phyloP scores from a whole-genome alignment of 495 filamentous ascomycete species.

The Penicillium antarcticum region DNA sequence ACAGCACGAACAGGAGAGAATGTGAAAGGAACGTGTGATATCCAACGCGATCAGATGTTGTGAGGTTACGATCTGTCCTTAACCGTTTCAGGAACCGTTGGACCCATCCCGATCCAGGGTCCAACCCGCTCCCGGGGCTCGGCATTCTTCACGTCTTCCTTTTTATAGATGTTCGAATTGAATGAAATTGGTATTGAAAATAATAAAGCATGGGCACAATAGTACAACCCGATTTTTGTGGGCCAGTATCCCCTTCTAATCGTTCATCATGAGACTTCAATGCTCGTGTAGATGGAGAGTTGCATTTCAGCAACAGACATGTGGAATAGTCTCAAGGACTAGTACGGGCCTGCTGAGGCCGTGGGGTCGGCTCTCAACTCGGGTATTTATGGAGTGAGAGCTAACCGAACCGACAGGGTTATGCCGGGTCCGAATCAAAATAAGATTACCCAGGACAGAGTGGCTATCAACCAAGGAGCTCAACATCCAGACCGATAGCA shows the following conservation, averaged over 20 bases:
- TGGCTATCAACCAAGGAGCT: constrained; percentile 67
- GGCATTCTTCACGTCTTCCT: not conserved
- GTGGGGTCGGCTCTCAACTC: not conserved
- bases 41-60: too few species aligned
- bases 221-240: not conserved
- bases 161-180: not conserved
- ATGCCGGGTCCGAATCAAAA: not conserved
- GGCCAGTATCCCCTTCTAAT: not conserved
- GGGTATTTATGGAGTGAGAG: not conserved
- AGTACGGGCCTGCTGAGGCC: not conserved
- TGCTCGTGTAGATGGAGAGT: constrained; percentile 1
- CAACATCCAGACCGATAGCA: constrained; percentile 95
- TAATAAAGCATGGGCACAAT: not conserved
- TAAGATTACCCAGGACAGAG: not conserved
- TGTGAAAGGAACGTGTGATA: too few species aligned
- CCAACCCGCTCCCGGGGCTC: not conserved
- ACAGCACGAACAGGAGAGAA: too few species aligned
- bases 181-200: constrained; percentile 11
- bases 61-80: not conserved
- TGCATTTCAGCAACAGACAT: constrained; percentile 1
- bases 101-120: not conserved
- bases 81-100: not conserved
- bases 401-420: not conserved
- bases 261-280: not conserved
- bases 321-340: not conserved